Base-by-base conservation (phyloP, 2,329 filamentous ascomycete genomes). In the Diaporthe australafricana region DNA sequence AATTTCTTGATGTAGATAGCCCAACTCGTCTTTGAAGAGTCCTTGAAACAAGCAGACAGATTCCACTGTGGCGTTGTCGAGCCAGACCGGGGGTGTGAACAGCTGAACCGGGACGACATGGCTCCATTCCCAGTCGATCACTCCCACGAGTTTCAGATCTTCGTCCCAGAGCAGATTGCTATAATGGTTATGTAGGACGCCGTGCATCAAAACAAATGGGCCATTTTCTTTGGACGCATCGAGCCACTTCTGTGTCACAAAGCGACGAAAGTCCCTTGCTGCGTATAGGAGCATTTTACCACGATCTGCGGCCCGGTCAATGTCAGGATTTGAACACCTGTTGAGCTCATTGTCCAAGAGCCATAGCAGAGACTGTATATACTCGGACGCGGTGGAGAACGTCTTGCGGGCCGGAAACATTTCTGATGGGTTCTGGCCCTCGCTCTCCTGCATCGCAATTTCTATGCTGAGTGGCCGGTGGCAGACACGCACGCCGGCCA, bases 161-260 rank as follows among this genome's bases (percentile, higher is more conserved):
- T 77, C 69, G 30, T 77, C 70, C 8, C 74, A 63, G 3, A 77
- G 42, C n/a, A 75, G 56, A 62, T 79, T 78, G 17, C 72, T 74
- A 16, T 70, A 66, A 48, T 48, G 45, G 9, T 48, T n/a, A 25
- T 72, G 60, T 3, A 79, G 53, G 67, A 78, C 77, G 4, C 77
- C 77, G 70, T 79, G 77, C 20, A 74, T 72, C 32, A 79, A 60
- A 5, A 75, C 74, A 63, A 78, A 79, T 0, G 77, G 77, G 20
- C 75, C 76, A 2, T 63, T 5, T 20, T 48, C 45, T 48, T 22
- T n/a, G 20, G 45, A 48, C 45, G 5, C 6, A 22, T 48, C 45
- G 5, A 22, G 6, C 45, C 45, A 48, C 17, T 48, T 22, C 20
- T 48, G 20, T 16, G 45, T 48, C 20, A 48, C 45, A 16, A 48